Conservation (phyloP, 208 protist species). For the Trypanosoma brucei region DNA sequence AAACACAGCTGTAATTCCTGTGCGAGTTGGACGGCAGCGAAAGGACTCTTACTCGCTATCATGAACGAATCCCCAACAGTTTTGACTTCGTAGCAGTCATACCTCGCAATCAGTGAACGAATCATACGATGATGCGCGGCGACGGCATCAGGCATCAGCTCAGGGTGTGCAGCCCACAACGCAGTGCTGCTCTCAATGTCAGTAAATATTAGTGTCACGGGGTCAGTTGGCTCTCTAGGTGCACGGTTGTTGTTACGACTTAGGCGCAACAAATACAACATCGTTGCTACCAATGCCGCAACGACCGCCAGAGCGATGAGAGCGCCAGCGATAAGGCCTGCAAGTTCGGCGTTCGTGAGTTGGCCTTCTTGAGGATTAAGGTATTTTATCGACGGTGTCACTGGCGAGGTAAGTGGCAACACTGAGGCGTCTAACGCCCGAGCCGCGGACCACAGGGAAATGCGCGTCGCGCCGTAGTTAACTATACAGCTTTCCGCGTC, state of each 20-base stretch:
- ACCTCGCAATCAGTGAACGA: too few species aligned
- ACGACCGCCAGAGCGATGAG: not conserved
- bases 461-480: slow-evolving; percentile 51
- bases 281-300: not conserved
- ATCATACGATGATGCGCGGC: too few species aligned
- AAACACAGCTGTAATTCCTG: too few species aligned
- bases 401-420: not conserved
- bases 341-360: not conserved
- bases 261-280: not conserved
- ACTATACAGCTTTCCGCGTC: not conserved
- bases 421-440: slow-evolving; percentile 26
- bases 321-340: not conserved
- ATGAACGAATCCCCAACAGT: too few species aligned
- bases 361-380: not conserved
- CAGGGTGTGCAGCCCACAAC: too few species aligned
- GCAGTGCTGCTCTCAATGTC: too few species aligned
- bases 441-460: slow-evolving; percentile 21
- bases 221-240: slow-evolving; percentile 26
- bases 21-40: too few species aligned
- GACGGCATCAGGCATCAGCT: too few species aligned
- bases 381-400: slow-evolving; percentile 17
- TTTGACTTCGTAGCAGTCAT: too few species aligned
- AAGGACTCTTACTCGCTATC: too few species aligned
- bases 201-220: slow-evolving; percentile 55
- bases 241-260: slow-evolving; percentile 32